phyloP scores from a whole-genome alignment of 192 early-diverging fungal species.

The Mortierella hygrophila region DNA sequence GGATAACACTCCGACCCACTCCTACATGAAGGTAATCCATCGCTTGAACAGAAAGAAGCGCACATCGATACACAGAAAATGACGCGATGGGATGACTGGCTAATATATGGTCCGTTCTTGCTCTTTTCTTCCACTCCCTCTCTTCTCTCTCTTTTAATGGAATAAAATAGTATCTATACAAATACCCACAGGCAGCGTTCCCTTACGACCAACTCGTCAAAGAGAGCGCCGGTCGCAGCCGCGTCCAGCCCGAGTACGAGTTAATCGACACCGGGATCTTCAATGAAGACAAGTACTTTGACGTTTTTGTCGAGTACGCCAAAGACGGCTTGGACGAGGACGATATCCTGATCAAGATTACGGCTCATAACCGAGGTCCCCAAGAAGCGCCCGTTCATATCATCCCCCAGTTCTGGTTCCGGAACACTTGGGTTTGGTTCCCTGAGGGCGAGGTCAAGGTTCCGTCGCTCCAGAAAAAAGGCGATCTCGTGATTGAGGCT shows the following conservation, averaged over 20 bases:
- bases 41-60: background rate
- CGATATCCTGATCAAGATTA: conserved; percentile 53
- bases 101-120: background rate
- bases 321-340: conserved; percentile 43
- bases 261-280: conserved; percentile 48
- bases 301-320: conserved; percentile 54
- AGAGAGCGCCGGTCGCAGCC: conserved; percentile 15
- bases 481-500: conserved; percentile 17
- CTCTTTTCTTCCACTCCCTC: background rate
- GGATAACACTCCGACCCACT: conserved; percentile 49
- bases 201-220: conserved; percentile 44
- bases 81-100: background rate
- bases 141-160: background rate
- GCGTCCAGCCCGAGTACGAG: conserved; percentile 35
- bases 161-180: conserved; percentile 38
- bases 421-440: conserved; percentile 49
- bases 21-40: conserved; percentile 50
- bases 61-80: background rate
- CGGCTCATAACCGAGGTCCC: conserved; percentile 38
- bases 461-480: conserved; percentile 29
- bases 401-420: conserved; percentile 49
- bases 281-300: conserved; percentile 53
- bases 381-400: conserved; percentile 34
- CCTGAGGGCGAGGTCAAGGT: conserved; percentile 28
- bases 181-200: conserved; percentile 49